phyloP scores from a whole-genome alignment of 768 basidiomycete species.

The Fomitopsis pulvina region DNA sequence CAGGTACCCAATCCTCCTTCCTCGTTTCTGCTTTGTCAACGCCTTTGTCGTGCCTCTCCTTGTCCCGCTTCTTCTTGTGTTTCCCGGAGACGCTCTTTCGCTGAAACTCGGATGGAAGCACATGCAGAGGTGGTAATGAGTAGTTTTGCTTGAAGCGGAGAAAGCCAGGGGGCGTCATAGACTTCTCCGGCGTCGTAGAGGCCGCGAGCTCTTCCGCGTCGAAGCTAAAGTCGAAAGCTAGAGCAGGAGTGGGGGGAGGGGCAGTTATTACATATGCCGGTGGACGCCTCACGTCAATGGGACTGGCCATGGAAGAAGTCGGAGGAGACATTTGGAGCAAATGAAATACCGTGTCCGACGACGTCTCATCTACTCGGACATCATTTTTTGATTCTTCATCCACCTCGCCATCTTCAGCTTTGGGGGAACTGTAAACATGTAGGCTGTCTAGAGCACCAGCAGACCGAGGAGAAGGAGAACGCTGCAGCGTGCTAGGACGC shows the following conservation, averaged over 20 bases:
- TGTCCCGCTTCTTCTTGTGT: conserved; percentile 44
- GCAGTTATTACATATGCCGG: conserved; percentile 6
- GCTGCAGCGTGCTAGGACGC: not conserved
- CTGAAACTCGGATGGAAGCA: conserved; percentile 48
- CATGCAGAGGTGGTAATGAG: conserved; percentile 47
- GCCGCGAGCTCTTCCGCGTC: not conserved
- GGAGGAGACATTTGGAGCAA: not conserved
- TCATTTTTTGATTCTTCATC: not conserved
- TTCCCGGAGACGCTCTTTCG: conserved; percentile 43
- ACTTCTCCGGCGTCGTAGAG: not conserved
- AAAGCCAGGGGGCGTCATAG: not conserved
- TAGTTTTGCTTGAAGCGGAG: conserved; percentile 37
- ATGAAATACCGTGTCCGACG: conserved; percentile 3
- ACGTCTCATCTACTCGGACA: not conserved
- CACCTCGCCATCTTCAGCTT: not conserved
- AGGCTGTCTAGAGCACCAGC: not conserved
- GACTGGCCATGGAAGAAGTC: not conserved
- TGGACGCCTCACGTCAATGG: not conserved
- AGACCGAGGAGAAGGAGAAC: not conserved
- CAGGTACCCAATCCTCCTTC: conserved; percentile 54
- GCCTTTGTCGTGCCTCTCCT: conserved; percentile 37
- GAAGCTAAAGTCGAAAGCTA: conserved; percentile 1
- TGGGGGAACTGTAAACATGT: not conserved
- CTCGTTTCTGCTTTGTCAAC: conserved; percentile 35
- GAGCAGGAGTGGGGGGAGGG: conserved; percentile 4